Base-by-base conservation (phyloP, 2,329 filamentous ascomycete genomes). In the Sporothrix humicola region DNA sequence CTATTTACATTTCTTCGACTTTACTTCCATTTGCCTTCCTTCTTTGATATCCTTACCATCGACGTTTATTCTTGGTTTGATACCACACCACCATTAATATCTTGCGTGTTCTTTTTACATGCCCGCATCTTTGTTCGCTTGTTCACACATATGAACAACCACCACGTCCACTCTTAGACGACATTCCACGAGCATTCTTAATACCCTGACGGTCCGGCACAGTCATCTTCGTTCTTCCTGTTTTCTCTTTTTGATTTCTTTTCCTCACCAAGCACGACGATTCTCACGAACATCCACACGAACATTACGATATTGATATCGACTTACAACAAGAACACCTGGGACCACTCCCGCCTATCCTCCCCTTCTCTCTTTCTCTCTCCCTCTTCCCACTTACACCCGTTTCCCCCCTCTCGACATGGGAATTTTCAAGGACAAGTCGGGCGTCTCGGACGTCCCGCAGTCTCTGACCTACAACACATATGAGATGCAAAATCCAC, bases 401-500 rank as follows among this genome's bases (percentile, higher is more conserved):
- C 31, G 7, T 31, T n/a, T 65, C 65, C 69, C 58, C n/a, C 26
- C n/a, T 20, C 77, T n/a, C 54, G 9, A 46, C 56, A 80, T 80
- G 78, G 71, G 69, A 63, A 78, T 79, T 73, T 74, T 74, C 68
- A 78, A 78, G 73, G 76, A 79, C 52, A 78, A 78, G 70, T 54
- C 74, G 26, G 63, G 46, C 17, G 72, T 75, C 56, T 79, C 80
- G 46, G 76, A 78, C 20, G 77, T 82, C 9, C 82, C 82, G 9
- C 26, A 59, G 78, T 5, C 78, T 79, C 78, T 81, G 61, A 74
- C 79, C 74, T 75, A 79, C 75, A 75, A 78, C 70, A 77, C 79
- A 44, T 81, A 80, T 76, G 79, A 82, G 71, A 78, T 80, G 73
- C 77, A 80, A 66, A 77, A 77, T 80, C 82, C 76, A 37, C 31